phyloP scores from a whole-genome alignment of 2,329 filamentous ascomycete species.

The Paraphaeosphaeria sporulosa region DNA sequence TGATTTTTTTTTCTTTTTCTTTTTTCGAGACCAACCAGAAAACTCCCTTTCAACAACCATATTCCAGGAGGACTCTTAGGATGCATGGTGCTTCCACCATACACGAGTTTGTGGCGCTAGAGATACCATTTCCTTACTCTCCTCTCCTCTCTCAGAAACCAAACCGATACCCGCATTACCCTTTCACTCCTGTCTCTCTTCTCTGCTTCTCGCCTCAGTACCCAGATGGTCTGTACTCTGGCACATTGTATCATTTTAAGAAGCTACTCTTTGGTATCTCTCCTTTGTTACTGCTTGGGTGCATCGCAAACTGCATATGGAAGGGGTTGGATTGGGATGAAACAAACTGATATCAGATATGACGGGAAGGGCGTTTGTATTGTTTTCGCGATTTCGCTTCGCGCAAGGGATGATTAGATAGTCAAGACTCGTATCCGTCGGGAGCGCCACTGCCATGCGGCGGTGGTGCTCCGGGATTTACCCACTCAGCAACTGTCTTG shows the following conservation, averaged over 20 bases:
- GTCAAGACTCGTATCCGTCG: slow-evolving; percentile 53
- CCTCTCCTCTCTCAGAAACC: slow-evolving; percentile 29
- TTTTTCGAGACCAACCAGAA: slow-evolving; percentile 30
- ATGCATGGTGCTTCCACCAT: slow-evolving; percentile 15
- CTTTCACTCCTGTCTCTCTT: slow-evolving; percentile 30
- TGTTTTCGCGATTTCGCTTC: slow-evolving; percentile 23
- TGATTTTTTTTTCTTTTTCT: slow-evolving; percentile 32
- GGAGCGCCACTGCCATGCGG: slow-evolving; percentile 30
- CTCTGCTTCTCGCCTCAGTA: slow-evolving; percentile 12
- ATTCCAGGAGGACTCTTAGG: slow-evolving; percentile 10
- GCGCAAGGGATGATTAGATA: slow-evolving; percentile 48
- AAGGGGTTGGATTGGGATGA: slow-evolving; percentile 31
- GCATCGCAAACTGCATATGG: slow-evolving; percentile 36
- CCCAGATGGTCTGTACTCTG: background rate
- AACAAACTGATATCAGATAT: slow-evolving; percentile 15
- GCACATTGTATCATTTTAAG: slow-evolving; percentile 13
- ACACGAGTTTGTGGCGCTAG: slow-evolving; percentile 47
- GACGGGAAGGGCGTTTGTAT: slow-evolving; percentile 15
- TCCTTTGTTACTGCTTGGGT: slow-evolving; percentile 37
- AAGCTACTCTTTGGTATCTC: slow-evolving; percentile 38
- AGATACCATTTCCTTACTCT: slow-evolving; percentile 49
- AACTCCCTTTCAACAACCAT: slow-evolving; percentile 26
- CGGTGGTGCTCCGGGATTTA: slow-evolving; percentile 45
- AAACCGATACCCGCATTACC: slow-evolving; percentile 24
- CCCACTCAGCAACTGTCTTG: slow-evolving; percentile 39